These are phyloP conservation scores for Toxoplasma gondii DNA, from an alignment of 169 alveolate genomes.

Conservation along the genomic window DNA sequence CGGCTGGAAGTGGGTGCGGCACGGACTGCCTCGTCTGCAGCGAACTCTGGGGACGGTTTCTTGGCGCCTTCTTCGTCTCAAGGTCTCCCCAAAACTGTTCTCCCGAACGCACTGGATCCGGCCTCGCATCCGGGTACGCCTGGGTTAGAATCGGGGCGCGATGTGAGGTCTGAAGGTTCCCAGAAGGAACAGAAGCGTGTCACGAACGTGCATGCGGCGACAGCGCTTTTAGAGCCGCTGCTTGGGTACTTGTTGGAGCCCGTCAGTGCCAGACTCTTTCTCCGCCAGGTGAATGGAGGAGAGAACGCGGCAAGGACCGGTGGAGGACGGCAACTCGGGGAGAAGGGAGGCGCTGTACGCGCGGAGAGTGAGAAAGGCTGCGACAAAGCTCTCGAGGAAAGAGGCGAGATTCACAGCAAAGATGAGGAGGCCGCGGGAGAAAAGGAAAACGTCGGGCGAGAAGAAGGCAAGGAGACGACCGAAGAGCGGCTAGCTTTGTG, in stretches of 20 bases:
- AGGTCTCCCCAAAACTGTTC: background rate
- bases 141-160: no score
- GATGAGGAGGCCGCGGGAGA: background rate
- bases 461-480: background rate
- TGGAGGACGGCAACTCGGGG: background rate
- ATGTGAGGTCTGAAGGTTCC: background rate
- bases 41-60: background rate
- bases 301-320: background rate
- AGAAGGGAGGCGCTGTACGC: background rate
- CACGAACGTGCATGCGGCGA: background rate
- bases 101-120: background rate
- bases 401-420: background rate
- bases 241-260: constrained; percentile 8
- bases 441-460: background rate
- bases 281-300: background rate
- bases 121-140: no score
- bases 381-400: background rate
- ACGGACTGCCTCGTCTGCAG: background rate
- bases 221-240: background rate
- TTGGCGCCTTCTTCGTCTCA: background rate
- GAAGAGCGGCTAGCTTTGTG: background rate
- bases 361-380: background rate
- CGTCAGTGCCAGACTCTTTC: constrained; percentile 6
- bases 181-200: background rate
- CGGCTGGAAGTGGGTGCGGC: background rate